phyloP scores from a whole-genome alignment of 2,329 filamentous ascomycete genomes.

The Penicillium sp. region DNA sequence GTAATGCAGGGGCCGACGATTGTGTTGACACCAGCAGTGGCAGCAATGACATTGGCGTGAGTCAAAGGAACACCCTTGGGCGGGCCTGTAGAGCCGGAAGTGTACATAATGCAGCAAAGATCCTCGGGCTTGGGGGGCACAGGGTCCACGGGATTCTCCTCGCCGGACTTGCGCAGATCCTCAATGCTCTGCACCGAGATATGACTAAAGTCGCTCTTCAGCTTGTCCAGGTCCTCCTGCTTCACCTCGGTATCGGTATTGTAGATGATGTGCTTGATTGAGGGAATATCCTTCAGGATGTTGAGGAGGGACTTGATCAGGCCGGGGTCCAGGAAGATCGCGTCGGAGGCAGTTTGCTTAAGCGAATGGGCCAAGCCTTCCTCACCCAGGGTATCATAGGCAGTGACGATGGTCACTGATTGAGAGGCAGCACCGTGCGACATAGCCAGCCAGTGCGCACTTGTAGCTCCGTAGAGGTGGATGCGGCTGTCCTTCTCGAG shows the following conservation, averaged over 20 bases:
- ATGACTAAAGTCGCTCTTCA: constrained; percentile 55
- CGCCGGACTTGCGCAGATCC: constrained; percentile 54
- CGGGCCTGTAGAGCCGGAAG: constrained; percentile 83
- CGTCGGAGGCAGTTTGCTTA: constrained; percentile 73
- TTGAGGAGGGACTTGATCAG: constrained; percentile 64
- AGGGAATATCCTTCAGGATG: constrained; percentile 57
- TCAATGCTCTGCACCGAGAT: constrained; percentile 58
- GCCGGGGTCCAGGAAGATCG: constrained; percentile 85
- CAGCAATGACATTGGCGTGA: constrained; percentile 77
- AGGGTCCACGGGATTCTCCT: constrained; percentile 70
- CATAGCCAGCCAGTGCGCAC: constrained; percentile 79
- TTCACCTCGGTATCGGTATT: constrained; percentile 56
- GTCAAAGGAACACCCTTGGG: constrained; percentile 87
- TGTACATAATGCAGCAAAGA: constrained; percentile 78
- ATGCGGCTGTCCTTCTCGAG: constrained; percentile 67
- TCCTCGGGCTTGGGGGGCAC: constrained; percentile 73
- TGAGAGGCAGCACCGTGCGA: constrained; percentile 79
- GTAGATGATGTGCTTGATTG: constrained; percentile 60
- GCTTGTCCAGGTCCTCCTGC: constrained; percentile 54
- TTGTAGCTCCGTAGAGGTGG: constrained; percentile 83
- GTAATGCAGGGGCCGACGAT: constrained; percentile 78
- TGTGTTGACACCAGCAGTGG: constrained; percentile 76
- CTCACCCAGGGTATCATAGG: constrained; percentile 88
- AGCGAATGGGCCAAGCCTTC: constrained; percentile 84
- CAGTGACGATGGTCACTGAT: constrained; percentile 87